Conservation (phyloP, 805 yeast species). For the Zygoascus biomembranicola region DNA sequence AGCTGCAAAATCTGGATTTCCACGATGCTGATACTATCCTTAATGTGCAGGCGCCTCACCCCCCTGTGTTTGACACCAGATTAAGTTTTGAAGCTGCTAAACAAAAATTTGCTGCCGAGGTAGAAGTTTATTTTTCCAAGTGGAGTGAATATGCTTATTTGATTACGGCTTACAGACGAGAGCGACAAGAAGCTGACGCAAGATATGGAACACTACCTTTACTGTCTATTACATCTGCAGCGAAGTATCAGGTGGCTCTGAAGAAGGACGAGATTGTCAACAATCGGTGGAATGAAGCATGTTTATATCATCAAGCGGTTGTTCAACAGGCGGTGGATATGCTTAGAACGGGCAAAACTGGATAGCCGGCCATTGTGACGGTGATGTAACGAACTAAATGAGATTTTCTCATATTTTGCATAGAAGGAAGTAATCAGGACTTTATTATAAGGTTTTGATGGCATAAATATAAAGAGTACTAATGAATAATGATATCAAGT, state of each 20-base stretch:
- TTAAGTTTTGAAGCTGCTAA: slow-evolving; percentile 9
- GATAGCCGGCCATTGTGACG: background rate
- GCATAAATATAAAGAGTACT: background rate
- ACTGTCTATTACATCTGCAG: slow-evolving; percentile 6
- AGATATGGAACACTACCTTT: slow-evolving; percentile 9
- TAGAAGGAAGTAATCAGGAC: no score
- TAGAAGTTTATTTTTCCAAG: slow-evolving; percentile 13
- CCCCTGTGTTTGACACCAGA: slow-evolving; percentile 14
- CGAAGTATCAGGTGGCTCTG: slow-evolving; percentile 18
- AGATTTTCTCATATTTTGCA: no score
- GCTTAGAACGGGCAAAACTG: slow-evolving; percentile 3
- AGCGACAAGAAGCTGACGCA: slow-evolving; percentile 20
- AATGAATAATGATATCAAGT: background rate
- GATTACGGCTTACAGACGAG: slow-evolving; percentile 18
- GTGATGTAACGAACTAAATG: no score
- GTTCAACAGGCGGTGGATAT: background rate
- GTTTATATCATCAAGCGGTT: slow-evolving; percentile 12
- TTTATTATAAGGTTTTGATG: no score
- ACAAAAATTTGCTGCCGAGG: slow-evolving; percentile 11
- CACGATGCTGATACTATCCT: slow-evolving; percentile 17
- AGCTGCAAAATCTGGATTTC: slow-evolving; percentile 7
- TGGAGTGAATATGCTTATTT: slow-evolving; percentile 21
- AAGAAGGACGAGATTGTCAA: slow-evolving; percentile 20
- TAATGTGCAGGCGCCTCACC: slow-evolving; percentile 18
- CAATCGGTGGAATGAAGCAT: slow-evolving; percentile 15